Base-by-base conservation (phyloP, 2,329 filamentous ascomycete genomes). In the Aureobasidium sp. region DNA sequence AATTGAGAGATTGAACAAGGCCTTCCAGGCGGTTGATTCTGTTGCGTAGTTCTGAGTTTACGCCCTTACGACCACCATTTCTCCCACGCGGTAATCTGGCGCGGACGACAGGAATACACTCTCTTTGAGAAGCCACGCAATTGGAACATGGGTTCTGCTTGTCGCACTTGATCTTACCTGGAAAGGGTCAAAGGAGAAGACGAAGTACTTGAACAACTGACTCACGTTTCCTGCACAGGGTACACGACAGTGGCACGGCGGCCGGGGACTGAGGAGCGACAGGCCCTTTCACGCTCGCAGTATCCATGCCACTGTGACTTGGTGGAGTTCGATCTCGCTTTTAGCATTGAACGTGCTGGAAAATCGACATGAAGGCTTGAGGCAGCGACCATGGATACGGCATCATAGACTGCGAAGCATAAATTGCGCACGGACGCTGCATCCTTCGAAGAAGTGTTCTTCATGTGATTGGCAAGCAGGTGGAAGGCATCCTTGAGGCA, bases 81-180 rank as follows among this genome's bases (percentile, higher is more conserved):
- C 60, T 51, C 31, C 60, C 60, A 17, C 60, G 60, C 17, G 60
- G 60, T 22, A 62, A 48, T 15, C 60, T 44, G 29, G 60, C 60
- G 22, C 60, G 60, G 31, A 62, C 48, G 14, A 62, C 51, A 5
- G 60, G 60, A 6, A 58, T 36, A 37, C 61, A 62, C 36, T 62
- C 61, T 5, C 44, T 62, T 37, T 39, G 31, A 1, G 61, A 36
- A 1, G 44, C 27, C 8, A 51, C 47, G 22, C 61, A 62, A 11
- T 55, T 55, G 8, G 61, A 62, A 42, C 53, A 60, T 20, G 63
- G 63, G 3, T 48, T 37, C 17, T 51, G 45, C 27, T 64, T 62
- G 22, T 64, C 63, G 34, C 63, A 64, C 29, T 62, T 62, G 39
- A 64, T 62, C 27, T 62, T 62, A 34, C 61, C 53, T 34, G 39